Conservation (phyloP, 257 asterid species). For the Ocimum tenuiflorum region DNA sequence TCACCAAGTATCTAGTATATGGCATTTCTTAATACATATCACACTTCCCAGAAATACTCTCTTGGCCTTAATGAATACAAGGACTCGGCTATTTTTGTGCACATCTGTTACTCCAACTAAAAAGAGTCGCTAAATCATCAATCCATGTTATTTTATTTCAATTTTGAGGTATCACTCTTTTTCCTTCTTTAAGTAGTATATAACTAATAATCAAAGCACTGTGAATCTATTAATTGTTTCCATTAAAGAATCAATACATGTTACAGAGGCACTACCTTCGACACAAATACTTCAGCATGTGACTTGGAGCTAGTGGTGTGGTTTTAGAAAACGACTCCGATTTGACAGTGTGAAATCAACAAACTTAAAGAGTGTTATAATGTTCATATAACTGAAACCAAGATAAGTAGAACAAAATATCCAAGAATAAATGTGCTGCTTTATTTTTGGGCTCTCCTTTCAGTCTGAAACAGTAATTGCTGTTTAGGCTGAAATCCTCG, state of each 20-base stretch:
- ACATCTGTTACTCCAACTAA: neutral
- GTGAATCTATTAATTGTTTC: neutral
- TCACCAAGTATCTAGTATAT: neutral
- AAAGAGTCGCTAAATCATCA: neutral
- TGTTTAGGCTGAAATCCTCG: neutral
- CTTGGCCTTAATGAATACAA: conserved; percentile 5
- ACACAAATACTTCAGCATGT: neutral
- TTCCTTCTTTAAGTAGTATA: neutral
- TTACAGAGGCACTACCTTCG: neutral
- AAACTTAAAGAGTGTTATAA: neutral
- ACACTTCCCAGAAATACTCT: neutral
- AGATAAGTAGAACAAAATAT: conserved; percentile 4
- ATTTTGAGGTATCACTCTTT: neutral
- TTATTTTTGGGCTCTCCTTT: conserved; percentile 1
- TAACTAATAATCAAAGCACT: neutral
- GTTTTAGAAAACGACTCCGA: neutral
- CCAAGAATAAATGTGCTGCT: conserved; percentile 4
- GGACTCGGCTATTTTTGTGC: neutral
- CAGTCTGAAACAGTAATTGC: conserved; percentile 8
- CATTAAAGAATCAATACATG: neutral
- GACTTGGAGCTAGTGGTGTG: conserved; percentile 3
- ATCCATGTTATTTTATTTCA: neutral
- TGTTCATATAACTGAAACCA: conserved; percentile 11
- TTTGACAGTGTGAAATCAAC: neutral
- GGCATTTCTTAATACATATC: neutral